These are phyloP conservation scores for Leccinum aurantiacum DNA, from an alignment of 768 basidiomycete genomes.

Conservation along the genomic window DNA sequence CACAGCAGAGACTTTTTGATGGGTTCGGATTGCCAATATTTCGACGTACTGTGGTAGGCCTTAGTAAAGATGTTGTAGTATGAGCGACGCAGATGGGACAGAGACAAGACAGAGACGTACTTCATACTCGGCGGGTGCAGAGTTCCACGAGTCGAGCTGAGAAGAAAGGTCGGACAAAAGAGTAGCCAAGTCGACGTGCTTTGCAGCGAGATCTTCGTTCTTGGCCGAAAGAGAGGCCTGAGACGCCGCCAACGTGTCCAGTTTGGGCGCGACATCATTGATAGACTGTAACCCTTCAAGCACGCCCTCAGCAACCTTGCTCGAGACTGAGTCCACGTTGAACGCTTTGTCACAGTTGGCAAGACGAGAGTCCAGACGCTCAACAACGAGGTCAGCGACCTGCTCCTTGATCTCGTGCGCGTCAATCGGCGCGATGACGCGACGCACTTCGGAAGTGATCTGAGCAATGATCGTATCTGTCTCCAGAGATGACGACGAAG, in stretches of 20 bases:
- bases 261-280: constrained; percentile 37
- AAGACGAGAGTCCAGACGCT: constrained; percentile 77
- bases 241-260: constrained; percentile 42
- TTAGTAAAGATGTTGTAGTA: too few relatives aligned
- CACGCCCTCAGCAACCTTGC: constrained; percentile 56
- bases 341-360: constrained; percentile 73
- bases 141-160: constrained; percentile 75
- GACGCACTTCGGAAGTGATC: constrained; percentile 67
- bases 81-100: too few relatives aligned
- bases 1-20: too few relatives aligned
- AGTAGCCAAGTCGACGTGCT: constrained; percentile 41
- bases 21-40: too few relatives aligned
- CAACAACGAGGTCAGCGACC: constrained; percentile 85
- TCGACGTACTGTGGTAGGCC: too few relatives aligned
- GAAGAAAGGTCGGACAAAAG: constrained; percentile 49
- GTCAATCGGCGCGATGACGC: constrained; percentile 73
- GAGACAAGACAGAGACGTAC: constrained; percentile 27
- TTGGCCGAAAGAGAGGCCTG: constrained; percentile 43
- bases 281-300: constrained; percentile 43
- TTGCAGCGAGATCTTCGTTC: constrained; percentile 39
- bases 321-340: constrained; percentile 57
- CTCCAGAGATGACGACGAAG: constrained; percentile 46
- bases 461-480: constrained; percentile 55
- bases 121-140: constrained; percentile 80
- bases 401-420: constrained; percentile 88